Base-by-base conservation (phyloP, 1,139 yeast genomes). In the Pichia sp. region DNA sequence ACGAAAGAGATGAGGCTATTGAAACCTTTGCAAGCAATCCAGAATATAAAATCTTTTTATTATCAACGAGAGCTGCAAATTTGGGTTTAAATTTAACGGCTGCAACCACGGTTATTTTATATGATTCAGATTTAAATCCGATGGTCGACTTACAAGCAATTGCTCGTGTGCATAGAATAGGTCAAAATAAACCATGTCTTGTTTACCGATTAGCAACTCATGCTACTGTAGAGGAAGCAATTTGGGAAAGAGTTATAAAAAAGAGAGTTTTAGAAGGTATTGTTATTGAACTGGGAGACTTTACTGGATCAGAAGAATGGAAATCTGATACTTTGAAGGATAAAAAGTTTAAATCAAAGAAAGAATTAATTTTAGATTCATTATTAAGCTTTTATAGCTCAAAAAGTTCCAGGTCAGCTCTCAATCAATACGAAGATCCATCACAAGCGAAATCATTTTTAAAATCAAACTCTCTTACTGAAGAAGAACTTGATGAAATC, bases 111-210 rank as follows among this genome's bases (percentile, higher is more conserved):
- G 97, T 92, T 1, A 77, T 92, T 4, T 59, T 92, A 16, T 89
- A 87, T 60, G 98, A 92, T 59, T 84, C 87, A 49, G 97, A 92
- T 61, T 90, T 97, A 96, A 92, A 92, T 57, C 98, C 98, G 0
- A 97, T 92, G 60, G 90, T 87, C 55, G 97, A 92, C 63, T 67
- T 89, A 42, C 98, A 92, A 61, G 97, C 97, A 0, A 92, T 92
- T 77, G 97, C 90, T 59, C 72, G 98, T 48, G 95, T 87, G 12
- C 97, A 92, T 62, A 71, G 98, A 59, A 87, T 92, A 47, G 97
- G 98, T 0, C 98, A 92, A 62, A 71, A 68, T 1, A 79, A 75
- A 45, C 96, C 96, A 0, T 96, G 89, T 3, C 72, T 87, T 38
- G 77, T 92, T 1, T 87, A 79, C 59, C 73, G 97, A 49, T 71